Conservation (phyloP, 2,329 filamentous ascomycete genomes). For the Fusarium floridanum region DNA sequence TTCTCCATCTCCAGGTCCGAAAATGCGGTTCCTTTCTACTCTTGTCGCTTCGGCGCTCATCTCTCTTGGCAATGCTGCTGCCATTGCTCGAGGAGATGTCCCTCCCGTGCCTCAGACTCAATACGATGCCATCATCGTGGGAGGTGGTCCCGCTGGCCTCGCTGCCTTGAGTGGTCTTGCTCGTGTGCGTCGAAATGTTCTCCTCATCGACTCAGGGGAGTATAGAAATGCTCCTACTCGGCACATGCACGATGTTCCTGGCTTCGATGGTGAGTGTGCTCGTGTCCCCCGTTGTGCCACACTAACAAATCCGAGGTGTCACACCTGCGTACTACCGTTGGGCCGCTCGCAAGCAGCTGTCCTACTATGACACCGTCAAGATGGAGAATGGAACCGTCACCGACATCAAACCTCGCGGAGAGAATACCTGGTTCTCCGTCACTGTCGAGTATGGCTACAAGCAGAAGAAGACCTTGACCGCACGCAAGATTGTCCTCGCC, state of each 20-base stretch:
- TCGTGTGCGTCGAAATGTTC: constrained; percentile 66
- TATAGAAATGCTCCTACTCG: constrained; percentile 70
- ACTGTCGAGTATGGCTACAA: constrained; percentile 39
- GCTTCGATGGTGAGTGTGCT: constrained; percentile 65
- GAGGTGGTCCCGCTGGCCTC: constrained; percentile 69
- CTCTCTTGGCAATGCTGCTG: constrained; percentile 30
- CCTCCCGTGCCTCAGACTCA: constrained; percentile 26
- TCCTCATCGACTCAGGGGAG: constrained; percentile 69
- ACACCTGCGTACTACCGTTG: constrained; percentile 67
- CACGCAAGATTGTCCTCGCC: constrained; percentile 68
- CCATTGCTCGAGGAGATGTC: constrained; percentile 12
- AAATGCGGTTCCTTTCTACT: constrained; percentile 35
- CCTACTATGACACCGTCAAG: constrained; percentile 62
- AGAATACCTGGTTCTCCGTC: constrained; percentile 62
- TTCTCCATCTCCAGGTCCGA: neutral
- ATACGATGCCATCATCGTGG: constrained; percentile 70
- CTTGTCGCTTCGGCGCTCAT: constrained; percentile 23
- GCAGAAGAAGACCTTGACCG: constrained; percentile 53
- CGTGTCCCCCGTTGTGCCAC: neutral
- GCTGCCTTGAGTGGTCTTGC: constrained; percentile 68
- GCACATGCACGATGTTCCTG: constrained; percentile 72
- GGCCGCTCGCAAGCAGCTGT: constrained; percentile 65
- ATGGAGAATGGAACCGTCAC: constrained; percentile 67
- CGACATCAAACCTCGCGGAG: constrained; percentile 53
- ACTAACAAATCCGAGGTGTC: constrained; percentile 58